Percentiles rank a stretch among this genome's conserved stretches.
phyloP scores from a whole-genome alignment of 2,329 filamentous ascomycete genomes.

The Drechslerella coelobrocha region DNA sequence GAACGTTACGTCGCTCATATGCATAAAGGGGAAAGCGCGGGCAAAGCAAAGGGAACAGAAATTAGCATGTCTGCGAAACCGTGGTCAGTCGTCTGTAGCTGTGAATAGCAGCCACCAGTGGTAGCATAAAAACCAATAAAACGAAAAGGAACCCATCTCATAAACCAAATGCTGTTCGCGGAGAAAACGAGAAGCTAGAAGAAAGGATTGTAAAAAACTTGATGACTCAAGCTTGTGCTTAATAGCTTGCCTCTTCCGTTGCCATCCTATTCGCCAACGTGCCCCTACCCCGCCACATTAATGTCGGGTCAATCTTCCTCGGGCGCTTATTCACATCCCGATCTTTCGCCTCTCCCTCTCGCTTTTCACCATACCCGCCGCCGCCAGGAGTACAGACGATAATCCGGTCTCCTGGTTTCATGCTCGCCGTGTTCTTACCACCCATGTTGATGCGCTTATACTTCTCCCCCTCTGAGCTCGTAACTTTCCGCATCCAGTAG shows the following conservation, averaged over 20 bases:
- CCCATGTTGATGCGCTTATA: slow-evolving; percentile 74
- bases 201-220: too few species aligned
- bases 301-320: slow-evolving; percentile 68
- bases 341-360: slow-evolving; percentile 62
- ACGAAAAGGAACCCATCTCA: too few species aligned
- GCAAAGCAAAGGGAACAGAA: too few species aligned
- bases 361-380: slow-evolving; percentile 65
- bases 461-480: slow-evolving; percentile 63
- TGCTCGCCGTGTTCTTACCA: slow-evolving; percentile 78
- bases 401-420: slow-evolving; percentile 78
- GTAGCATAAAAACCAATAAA: too few species aligned
- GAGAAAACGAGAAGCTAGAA: too few species aligned
- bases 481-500: slow-evolving; percentile 80
- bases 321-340: slow-evolving; percentile 63
- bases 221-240: too few species aligned
- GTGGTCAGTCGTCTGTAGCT: too few species aligned
- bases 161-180: too few species aligned
- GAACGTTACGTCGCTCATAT: too few species aligned
- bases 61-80: too few species aligned
- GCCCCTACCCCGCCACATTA: slow-evolving; percentile 66
- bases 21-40: too few species aligned
- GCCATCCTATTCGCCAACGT: slow-evolving; percentile 63
- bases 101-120: too few species aligned
- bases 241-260: slow-evolving; percentile 62
- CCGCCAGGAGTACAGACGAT: slow-evolving; percentile 80